Evolutionary conservation across 805 yeast genomes (phyloP), one percentile per base, ranked within the genome.

Genomic region (Candida namnaoensis): DNA sequence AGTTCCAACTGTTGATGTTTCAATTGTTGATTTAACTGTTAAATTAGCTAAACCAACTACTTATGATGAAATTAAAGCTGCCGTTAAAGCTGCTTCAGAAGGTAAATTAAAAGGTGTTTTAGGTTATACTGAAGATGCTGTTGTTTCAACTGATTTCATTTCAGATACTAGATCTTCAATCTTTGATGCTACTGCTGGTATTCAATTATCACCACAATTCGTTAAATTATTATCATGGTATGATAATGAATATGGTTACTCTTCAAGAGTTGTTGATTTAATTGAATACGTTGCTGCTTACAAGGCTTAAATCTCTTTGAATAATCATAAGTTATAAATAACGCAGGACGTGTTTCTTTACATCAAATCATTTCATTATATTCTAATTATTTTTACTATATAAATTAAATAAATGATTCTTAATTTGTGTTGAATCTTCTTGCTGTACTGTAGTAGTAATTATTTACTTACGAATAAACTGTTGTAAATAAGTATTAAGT

Each of bases 231-330:
- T 79, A 60, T 66, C 84, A 46, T 79, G 84, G 85, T 79, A 78
- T 72, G 86, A 79, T 66, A 79, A 79, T 68, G 86, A 79, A 70
- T 78, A 62, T 70, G 85, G 85, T 68, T 79, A 79, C 78, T 76
- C 82, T 55, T 74, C 81, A 71, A 77, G 86, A 75, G 86, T 79
- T 53, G 82, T 78, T 55, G 86, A 79, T 67, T 74, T 79, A 64
- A 72, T 78, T 57, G 72, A 76, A 66, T 77, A 72, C 71, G 77
- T 78, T 61, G 80, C 82, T 26, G 28, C 28, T 26, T 26, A 26
- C 4, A 26, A 26, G 28, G 28, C 28, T 26, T 26, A 56, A 26
- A 64, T 26, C 28, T 26, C 28, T 26, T 26, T 26, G 2, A 7
- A 8, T 10, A 26, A 10, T 26, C 4, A 26, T 26, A 26, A 2